A percentile compares a stretch with the other conserved stretches of the same genome.
Evolutionary conservation across 2,329 filamentous ascomycete genomes (phyloP).

Genomic region (Dryadomyces quercus-mongolicae): DNA sequence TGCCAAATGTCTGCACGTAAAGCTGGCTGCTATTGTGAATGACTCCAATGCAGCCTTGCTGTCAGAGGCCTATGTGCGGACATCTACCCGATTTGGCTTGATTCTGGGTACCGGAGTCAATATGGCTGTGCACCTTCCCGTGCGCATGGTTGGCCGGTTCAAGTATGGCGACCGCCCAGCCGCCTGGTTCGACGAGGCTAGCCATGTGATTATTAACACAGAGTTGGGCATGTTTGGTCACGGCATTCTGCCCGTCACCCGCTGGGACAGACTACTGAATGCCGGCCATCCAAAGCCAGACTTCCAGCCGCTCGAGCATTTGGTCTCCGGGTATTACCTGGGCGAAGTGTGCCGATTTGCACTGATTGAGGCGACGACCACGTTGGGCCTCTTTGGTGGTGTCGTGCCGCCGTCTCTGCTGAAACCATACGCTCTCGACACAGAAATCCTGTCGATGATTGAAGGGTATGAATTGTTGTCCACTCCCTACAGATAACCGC

Average conservation of each 20-base stretch:
- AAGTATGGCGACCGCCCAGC: slow-evolving; percentile 46
- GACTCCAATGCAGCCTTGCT: slow-evolving; percentile 56
- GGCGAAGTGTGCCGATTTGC: slow-evolving; percentile 51
- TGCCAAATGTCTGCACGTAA: slow-evolving; percentile 36
- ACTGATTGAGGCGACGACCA: slow-evolving; percentile 45
- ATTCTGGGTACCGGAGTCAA: slow-evolving; percentile 59
- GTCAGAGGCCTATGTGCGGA: slow-evolving; percentile 48
- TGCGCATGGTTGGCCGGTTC: slow-evolving; percentile 36
- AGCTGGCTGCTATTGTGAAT: slow-evolving; percentile 51
- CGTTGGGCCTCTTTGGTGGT: slow-evolving; percentile 42
- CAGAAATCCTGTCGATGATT: slow-evolving; percentile 45
- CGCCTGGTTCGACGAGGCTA: slow-evolving; percentile 44
- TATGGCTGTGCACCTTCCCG: slow-evolving; percentile 51
- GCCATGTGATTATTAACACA: slow-evolving; percentile 54
- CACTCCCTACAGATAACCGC: neutral
- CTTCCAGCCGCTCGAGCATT: slow-evolving; percentile 50
- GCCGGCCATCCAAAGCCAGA: slow-evolving; percentile 40
- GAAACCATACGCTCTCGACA: slow-evolving; percentile 44
- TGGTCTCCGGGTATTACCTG: slow-evolving; percentile 54
- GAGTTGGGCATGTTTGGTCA: slow-evolving; percentile 56
- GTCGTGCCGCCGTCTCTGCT: slow-evolving; percentile 40
- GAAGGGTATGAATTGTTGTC: slow-evolving; percentile 32
- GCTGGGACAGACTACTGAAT: slow-evolving; percentile 46
- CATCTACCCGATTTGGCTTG: slow-evolving; percentile 48
- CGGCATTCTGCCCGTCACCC: slow-evolving; percentile 44